Base-by-base conservation (phyloP, 345 rosid species). In the Combretum micranthum region DNA sequence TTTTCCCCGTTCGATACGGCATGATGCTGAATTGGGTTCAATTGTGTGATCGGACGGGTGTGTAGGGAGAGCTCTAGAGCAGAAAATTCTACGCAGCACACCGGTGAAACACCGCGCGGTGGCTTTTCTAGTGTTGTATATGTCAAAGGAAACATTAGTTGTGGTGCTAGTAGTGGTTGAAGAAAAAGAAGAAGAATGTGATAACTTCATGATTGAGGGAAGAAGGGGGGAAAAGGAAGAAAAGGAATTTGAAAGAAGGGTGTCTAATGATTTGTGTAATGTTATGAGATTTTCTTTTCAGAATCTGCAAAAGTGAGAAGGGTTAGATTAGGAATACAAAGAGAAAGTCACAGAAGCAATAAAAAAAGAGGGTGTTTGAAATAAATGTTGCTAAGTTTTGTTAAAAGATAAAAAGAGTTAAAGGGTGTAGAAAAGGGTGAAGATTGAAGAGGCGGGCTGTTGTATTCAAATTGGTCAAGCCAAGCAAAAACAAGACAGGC, bases 401-500 rank as follows among this genome's bases (percentile, higher is more conserved):
- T 20, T 44, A 50, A 44, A 19, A 23, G 47, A 26, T 48, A 12
- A n/a, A 48, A 47, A 47, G 39, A 4, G 26, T 17, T 22, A 44
- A 37, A 20, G 63, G 44, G 18, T 1, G 18, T 17, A 37, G 26
- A 32, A 20, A 59, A 46, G 67, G 55, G 63, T 66, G 57, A 64
- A 61, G 19, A n/a, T n/a, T n/a, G n/a, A 13, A 18, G 59, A 59
- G 62, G 80, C 80, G 82, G 96, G 96, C 82, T 66, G 75, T 69
- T 51, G 61, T 14, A 56, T 88, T 88, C 84, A 81, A 88, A 85
- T 57, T 53, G 19, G 62, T 42, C 39, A 54, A 53, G 17, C n/a
- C 12, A 42, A 32, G 39, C 39, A 2, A 32, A 32, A 11, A 4
- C 1, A 32, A 7, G 9, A 9, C 7, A 32, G 9, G 39, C 26